Evolutionary conservation across 139 green algal species (phyloP), one percentile per base, ranked within the genome.

Genomic region (Chlamydomonas sphaeroides): DNA sequence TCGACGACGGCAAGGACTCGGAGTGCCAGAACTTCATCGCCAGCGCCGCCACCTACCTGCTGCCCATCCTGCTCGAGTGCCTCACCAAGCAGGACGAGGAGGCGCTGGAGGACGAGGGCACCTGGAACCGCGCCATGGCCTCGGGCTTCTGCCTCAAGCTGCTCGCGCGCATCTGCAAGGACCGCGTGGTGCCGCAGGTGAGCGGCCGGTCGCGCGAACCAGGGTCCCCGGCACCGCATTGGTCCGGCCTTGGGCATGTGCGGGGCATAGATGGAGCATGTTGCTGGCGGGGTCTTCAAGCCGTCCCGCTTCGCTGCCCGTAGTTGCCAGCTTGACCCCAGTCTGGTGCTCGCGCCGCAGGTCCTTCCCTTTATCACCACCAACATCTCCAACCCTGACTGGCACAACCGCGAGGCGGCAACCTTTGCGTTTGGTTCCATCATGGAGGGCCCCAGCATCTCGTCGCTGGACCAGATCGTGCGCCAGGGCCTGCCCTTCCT

Each of bases 21-120:
- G 68, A 83, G 33, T 88, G 81, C 85, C 95, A 98, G 87, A 72
- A 95, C 68, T 98, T 99, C 80, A 95, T 98, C 51, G 89, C 90
- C 65, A 84, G 94, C 21, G 97, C 95, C 15, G 83, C 94, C 39
- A 88, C 90, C 25, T 92, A 94, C 51, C 89, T 99, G 56, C 92
- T 98, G 56, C 94, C 95, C 14, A 93, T 99, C 68, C 91, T 99
- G 57, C 90, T 99, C 73, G 90, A 98, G 87, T 96, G 95, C 88
- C 90, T 99, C 5, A 98, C 90, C 41, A 99, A 99, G 92, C 97
- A 99, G 89, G 97, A 99, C 66, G 96, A 98, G 88, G 95, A 91
- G 32, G 90, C 97, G 80, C 38, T 68, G 51, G 79, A 93, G 61
- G 97, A 98, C 25, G 97, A 99, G 32, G 91, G 88, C 30, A 89